Conservation (phyloP, 305 asterid species). For the Solanum hybrid region DNA sequence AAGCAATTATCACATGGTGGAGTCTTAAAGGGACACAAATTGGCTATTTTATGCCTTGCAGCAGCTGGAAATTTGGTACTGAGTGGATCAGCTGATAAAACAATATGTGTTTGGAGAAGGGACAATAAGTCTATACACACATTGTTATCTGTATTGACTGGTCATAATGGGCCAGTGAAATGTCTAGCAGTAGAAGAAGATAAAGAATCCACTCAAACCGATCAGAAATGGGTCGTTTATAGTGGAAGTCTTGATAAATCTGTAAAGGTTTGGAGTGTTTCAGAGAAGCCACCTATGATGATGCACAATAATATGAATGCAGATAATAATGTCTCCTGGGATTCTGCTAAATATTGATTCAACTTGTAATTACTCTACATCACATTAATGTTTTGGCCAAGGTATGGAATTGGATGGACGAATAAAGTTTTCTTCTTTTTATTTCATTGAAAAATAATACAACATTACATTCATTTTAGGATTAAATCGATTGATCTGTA, state of each 20-base stretch:
- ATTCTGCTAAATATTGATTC: neutral
- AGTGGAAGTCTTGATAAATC: slow-evolving; percentile 59
- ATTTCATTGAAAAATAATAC: neutral
- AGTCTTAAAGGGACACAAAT: slow-evolving; percentile 42
- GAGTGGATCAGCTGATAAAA: slow-evolving; percentile 62
- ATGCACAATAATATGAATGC: slow-evolving; percentile 4
- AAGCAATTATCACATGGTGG: slow-evolving; percentile 42
- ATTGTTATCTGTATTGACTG: slow-evolving; percentile 37
- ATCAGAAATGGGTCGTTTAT: slow-evolving; percentile 37
- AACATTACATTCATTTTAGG: neutral
- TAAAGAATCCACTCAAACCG: slow-evolving; percentile 11
- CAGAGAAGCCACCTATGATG: slow-evolving; percentile 34
- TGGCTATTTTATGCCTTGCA: slow-evolving; percentile 57
- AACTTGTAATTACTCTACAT: neutral
- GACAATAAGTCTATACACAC: slow-evolving; percentile 30
- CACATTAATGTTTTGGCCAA: neutral
- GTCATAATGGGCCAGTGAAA: slow-evolving; percentile 58
- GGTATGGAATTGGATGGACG: neutral
- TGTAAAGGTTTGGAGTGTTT: slow-evolving; percentile 60
- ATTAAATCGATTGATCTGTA: neutral
- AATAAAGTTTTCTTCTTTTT: neutral
- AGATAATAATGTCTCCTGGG: neutral
- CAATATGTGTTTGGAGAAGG: slow-evolving; percentile 58
- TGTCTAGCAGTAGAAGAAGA: slow-evolving; percentile 59
- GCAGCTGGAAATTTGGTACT: slow-evolving; percentile 41